Percentiles rank a stretch among this genome's conserved stretches.
Conservation (phyloP, 2,329 filamentous ascomycete genomes). For the Pseudogymnoascus sp. region DNA sequence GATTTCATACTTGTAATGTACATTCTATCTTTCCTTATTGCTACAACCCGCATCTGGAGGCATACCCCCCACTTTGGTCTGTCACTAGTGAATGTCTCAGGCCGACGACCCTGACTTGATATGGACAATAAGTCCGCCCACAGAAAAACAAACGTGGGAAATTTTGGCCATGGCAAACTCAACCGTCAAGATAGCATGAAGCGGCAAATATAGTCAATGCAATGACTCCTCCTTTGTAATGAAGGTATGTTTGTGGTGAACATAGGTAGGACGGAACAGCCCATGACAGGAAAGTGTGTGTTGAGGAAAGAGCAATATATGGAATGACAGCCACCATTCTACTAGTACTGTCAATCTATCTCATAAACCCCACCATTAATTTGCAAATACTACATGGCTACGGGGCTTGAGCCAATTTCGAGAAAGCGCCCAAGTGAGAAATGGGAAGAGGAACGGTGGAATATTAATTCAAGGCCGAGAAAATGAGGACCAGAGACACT, state of each 20-base stretch:
- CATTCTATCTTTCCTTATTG: background rate
- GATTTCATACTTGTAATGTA: background rate
- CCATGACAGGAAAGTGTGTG: background rate
- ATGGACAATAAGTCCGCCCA: background rate
- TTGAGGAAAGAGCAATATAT: background rate
- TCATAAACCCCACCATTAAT: background rate
- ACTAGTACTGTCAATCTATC: background rate
- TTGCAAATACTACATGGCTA: background rate
- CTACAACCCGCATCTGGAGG: background rate
- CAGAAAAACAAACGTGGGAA: background rate
- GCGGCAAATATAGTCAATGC: background rate
- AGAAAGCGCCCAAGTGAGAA: background rate
- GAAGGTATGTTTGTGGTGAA: background rate
- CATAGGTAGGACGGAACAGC: background rate
- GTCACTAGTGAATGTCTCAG: slow-evolving; percentile 9
- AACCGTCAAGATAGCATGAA: background rate
- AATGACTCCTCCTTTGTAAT: background rate
- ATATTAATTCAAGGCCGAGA: background rate
- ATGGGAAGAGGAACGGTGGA: background rate
- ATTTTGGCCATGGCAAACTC: background rate
- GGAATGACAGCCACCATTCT: slow-evolving; percentile 8
- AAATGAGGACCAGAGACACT: background rate
- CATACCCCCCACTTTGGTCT: background rate
- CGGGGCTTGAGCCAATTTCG: background rate
- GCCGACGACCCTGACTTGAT: background rate